Evolutionary conservation across 108 stramenopile genomes (phyloP).

Genomic region (Nannochloropsis salina): DNA sequence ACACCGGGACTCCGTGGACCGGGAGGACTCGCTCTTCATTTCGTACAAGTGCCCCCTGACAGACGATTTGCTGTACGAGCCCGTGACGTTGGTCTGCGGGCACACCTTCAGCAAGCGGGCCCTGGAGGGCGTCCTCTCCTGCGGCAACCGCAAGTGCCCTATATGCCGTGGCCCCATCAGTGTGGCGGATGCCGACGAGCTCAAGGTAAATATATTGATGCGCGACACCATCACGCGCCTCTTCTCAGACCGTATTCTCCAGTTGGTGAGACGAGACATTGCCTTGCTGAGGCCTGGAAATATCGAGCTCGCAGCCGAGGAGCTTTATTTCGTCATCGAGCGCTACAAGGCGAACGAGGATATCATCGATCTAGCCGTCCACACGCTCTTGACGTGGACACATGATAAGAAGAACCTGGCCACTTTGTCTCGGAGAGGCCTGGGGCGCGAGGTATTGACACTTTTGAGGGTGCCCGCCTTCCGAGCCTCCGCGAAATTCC

Average conservation of each 20-base stretch:
- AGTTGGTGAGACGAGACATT: slow-evolving; percentile 12
- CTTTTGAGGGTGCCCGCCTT: slow-evolving; percentile 4
- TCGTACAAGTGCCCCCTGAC: slow-evolving; percentile 11
- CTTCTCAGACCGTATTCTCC: background rate
- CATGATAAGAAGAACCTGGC: background rate
- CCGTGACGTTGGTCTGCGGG: background rate
- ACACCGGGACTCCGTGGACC: background rate
- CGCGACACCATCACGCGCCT: slow-evolving; percentile 9
- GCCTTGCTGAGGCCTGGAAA: background rate
- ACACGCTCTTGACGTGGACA: background rate
- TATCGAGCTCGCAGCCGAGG: background rate
- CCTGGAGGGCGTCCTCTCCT: slow-evolving; percentile 16
- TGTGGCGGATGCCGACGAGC: background rate
- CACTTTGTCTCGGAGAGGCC: background rate
- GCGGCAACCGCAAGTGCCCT: background rate
- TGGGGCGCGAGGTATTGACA: background rate
- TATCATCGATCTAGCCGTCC: background rate
- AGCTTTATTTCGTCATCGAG: slow-evolving; percentile 7
- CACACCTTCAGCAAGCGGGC: slow-evolving; percentile 17
- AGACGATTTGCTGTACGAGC: slow-evolving; percentile 9
- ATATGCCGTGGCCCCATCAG: background rate
- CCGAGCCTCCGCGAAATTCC: background rate
- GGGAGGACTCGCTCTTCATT: background rate
- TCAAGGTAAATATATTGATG: background rate
- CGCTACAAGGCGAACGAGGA: background rate